Conservation (phyloP, 305 asterid genomes). For the Fraxinus baroniana region DNA sequence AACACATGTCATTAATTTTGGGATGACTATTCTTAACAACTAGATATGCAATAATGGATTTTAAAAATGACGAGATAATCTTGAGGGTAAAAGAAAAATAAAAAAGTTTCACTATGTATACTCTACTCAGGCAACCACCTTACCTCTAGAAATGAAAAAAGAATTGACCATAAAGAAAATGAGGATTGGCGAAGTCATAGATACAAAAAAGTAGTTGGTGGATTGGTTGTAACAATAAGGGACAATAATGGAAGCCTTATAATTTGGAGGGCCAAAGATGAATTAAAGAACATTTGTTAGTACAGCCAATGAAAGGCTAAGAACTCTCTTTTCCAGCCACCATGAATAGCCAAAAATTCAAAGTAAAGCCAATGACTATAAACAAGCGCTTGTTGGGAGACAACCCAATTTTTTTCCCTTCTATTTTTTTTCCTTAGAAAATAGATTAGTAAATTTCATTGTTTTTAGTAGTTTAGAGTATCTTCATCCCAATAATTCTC, state of each 20-base stretch:
- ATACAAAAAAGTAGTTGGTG: neutral
- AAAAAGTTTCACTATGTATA: neutral
- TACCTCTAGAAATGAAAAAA: neutral
- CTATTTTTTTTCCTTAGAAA: neutral
- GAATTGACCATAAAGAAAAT: neutral
- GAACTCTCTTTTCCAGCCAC: neutral
- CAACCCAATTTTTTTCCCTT: neutral
- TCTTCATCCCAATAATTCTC: neutral
- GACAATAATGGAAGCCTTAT: neutral
- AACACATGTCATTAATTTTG: neutral
- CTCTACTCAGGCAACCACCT: neutral
- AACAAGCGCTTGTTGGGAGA: neutral
- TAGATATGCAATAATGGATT: neutral
- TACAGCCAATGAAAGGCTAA: neutral
- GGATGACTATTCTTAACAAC: neutral
- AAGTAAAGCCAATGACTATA: neutral
- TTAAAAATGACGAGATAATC: neutral
- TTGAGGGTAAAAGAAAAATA: neutral
- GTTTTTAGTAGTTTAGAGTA: neutral
- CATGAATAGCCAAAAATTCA: neutral
- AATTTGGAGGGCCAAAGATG: neutral
- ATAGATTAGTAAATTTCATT: neutral
- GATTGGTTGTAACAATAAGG: neutral
- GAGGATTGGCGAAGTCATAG: neutral
- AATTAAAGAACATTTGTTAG: neutral